phyloP scores from a whole-genome alignment of 805 yeast species.

The Nakazawaea anatomiae region DNA sequence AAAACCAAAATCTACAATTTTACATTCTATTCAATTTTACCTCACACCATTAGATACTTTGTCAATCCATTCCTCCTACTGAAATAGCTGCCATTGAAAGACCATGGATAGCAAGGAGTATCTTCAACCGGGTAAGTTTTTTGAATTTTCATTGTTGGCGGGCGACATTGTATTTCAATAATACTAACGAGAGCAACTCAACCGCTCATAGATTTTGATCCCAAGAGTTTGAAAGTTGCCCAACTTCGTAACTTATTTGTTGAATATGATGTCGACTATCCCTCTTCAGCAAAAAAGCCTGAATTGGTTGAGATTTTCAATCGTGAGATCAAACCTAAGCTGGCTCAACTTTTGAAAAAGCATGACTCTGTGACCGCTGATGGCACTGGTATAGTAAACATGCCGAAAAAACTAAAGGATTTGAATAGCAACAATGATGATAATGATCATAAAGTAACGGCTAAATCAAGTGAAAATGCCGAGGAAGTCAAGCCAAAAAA shows the following conservation, averaged over 20 bases:
- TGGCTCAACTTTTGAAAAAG: slow-evolving; percentile 33
- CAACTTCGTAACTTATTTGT: slow-evolving; percentile 62
- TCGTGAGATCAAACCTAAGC: slow-evolving; percentile 43
- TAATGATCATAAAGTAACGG: background rate
- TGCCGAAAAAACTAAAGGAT: background rate
- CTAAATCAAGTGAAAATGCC: background rate
- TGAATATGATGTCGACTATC: slow-evolving; percentile 55
- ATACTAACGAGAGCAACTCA: slow-evolving; percentile 19
- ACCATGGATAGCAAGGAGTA: slow-evolving; percentile 31
- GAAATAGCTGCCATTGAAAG: background rate
- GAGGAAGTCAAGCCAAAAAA: slow-evolving; percentile 4
- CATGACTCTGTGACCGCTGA: slow-evolving; percentile 17
- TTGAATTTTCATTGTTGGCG: no score
- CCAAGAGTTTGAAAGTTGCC: slow-evolving; percentile 57
- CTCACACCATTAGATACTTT: background rate
- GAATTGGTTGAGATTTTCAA: slow-evolving; percentile 58
- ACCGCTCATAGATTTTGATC: slow-evolving; percentile 51
- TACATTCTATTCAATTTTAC: background rate
- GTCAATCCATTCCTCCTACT: background rate
- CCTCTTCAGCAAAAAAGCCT: slow-evolving; percentile 62
- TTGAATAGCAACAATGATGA: background rate
- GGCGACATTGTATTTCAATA: no score
- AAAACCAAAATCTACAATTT: background rate
- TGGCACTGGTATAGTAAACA: slow-evolving; percentile 19
- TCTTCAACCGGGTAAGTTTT: slow-evolving; percentile 25